Evolutionary conservation across 306 rosid species (phyloP), one percentile per base, ranked within the genome.

Genomic region (Myrica gale): DNA sequence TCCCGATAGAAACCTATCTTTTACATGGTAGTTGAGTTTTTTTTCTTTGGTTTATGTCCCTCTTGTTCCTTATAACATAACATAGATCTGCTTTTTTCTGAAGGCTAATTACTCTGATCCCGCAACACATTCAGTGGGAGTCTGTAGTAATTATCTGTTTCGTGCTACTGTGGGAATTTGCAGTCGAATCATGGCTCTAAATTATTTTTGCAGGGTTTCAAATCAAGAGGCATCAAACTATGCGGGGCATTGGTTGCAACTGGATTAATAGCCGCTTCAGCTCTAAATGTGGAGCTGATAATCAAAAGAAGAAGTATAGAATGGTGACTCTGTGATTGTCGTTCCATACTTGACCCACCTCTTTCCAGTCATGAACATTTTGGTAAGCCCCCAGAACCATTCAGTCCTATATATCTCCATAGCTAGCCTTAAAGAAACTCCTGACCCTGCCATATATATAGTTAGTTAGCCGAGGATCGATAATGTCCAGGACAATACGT

Each of bases 241-340:
- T 88, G 90, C 48, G 90, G 77, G 69, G 93, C 88, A 62, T 80
- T 92, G 75, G 93, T 97, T 7, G 96, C 96, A 12, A 96, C 97
- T 2, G 97, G 84, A 85, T 60, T 95, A 88, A 82, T 92, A 48
- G 95, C 98, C 1, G 77, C 88, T 4, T 83, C 87, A 76, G 81
- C 45, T 84, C 92, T 44, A 92, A 89, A 79, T 17, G 20, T 57
- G 86, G 87, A 76, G 86, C 90, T 72, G 79, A 76, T 47, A 7
- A 89, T 54, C 86, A 83, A 20, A 76, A 71, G 47, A 97, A 95
- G 78, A 95, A 95, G 76, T 92, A 95, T 76, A 97, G 84, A 26
- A 93, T 89, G 5, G 92, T 95, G n/a, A 92, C 97, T n/a, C 95
- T 95, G 65, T 13, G 96, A 95, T 82, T 95, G 97, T 82, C 98